Evolutionary conservation across 192 early-diverging fungal species (phyloP).

Genomic region (Chytriomyces confervae): DNA sequence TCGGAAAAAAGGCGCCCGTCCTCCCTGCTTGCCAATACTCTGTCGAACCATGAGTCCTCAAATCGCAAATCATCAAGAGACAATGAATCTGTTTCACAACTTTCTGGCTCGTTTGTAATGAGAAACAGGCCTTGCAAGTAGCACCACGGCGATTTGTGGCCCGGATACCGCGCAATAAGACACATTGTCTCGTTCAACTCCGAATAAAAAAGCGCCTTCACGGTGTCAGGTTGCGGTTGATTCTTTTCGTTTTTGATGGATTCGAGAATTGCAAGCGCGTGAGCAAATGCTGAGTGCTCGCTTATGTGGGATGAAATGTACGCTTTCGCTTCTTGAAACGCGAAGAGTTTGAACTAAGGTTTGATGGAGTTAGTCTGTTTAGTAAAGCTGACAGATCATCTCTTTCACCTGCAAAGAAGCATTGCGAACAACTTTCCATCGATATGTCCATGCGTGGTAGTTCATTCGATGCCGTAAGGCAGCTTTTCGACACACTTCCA

Average conservation of each 20-base stretch:
- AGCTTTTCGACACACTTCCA: slow-evolving; percentile 22
- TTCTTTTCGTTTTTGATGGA: slow-evolving; percentile 2
- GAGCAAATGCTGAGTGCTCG: slow-evolving; percentile 29
- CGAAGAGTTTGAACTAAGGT: slow-evolving; percentile 15
- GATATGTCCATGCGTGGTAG: slow-evolving; percentile 36
- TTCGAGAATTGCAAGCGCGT: slow-evolving; percentile 24
- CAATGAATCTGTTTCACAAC: too few relatives aligned
- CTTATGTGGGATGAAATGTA: slow-evolving; percentile 28
- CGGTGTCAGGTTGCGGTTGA: neutral
- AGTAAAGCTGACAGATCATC: too few relatives aligned
- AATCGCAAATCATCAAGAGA: neutral
- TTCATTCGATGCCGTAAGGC: slow-evolving; percentile 33
- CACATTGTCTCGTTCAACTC: slow-evolving; percentile 12
- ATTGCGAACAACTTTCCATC: slow-evolving; percentile 23
- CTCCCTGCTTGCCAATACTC: neutral
- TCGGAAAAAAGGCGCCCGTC: slow-evolving; percentile 21
- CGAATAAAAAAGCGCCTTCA: neutral
- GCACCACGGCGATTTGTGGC: slow-evolving; percentile 36
- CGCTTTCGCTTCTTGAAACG: neutral
- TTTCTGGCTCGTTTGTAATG: neutral
- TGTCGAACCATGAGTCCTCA: neutral
- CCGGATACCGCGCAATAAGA: slow-evolving; percentile 27
- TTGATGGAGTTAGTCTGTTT: neutral
- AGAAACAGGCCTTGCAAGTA: slow-evolving; percentile 30
- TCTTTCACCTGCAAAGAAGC: slow-evolving; percentile 10